A percentile compares a stretch with the other conserved stretches of the same genome.
phyloP scores from a whole-genome alignment of 768 basidiomycete genomes.

The Coprinellus micaceus region DNA sequence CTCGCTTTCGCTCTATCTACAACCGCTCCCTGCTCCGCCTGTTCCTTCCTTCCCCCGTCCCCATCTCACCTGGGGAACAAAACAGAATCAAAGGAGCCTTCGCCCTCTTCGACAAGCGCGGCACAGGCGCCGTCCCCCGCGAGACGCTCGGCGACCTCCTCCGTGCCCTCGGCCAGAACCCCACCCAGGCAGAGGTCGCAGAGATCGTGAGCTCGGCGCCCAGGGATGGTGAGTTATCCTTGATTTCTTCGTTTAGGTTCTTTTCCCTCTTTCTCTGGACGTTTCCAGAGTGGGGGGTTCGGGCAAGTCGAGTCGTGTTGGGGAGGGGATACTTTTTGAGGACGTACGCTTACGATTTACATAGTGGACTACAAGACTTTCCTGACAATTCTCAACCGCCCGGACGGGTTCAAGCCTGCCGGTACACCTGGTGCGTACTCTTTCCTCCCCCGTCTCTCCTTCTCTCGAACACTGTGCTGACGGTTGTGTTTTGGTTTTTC shows the following conservation, averaged over 20 bases:
- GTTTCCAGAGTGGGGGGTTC: too few species aligned
- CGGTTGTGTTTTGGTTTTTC: too few species aligned
- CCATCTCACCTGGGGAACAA: constrained; percentile 10
- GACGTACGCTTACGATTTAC: background rate
- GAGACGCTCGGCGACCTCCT: constrained; percentile 90
- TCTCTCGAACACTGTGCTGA: too few species aligned
- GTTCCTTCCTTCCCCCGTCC: too few species aligned
- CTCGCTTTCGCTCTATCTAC: too few species aligned
- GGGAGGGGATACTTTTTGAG: background rate
- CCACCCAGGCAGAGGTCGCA: constrained; percentile 96
- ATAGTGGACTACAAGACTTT: constrained; percentile 93
- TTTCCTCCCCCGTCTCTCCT: background rate
- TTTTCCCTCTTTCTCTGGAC: too few species aligned
- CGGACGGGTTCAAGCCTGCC: constrained; percentile 95
- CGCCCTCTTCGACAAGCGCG: constrained; percentile 96
- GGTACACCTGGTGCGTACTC: constrained; percentile 74
- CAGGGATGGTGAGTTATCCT: constrained; percentile 54
- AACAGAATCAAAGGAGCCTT: constrained; percentile 96
- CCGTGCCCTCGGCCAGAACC: constrained; percentile 94
- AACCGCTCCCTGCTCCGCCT: too few species aligned
- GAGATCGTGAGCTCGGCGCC: constrained; percentile 74
- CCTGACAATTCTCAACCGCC: constrained; percentile 85
- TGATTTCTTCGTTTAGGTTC: too few species aligned
- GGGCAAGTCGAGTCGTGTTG: too few species aligned
- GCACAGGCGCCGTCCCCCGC: constrained; percentile 83